Conservation (phyloP, 2,329 filamentous ascomycete genomes). For the Fonsecaea monophora region DNA sequence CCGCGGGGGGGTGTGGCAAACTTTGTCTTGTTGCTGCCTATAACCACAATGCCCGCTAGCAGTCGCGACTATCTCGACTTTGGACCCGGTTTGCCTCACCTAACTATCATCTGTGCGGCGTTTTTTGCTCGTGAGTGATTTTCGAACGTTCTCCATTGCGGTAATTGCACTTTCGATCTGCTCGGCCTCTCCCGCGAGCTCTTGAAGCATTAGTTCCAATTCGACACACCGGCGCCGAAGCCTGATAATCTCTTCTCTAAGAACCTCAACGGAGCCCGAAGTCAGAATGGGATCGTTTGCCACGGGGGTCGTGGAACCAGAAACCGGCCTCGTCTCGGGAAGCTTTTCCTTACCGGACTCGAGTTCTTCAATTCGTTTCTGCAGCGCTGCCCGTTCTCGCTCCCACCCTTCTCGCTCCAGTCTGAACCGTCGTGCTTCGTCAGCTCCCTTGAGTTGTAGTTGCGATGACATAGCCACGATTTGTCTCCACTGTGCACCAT, state of each 20-base stretch:
- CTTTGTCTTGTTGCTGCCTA: not conserved
- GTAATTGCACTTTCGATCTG: conserved; percentile 35
- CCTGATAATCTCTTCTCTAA: conserved; percentile 37
- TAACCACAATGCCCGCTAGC: not conserved
- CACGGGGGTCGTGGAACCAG: conserved; percentile 32
- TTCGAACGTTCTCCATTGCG: conserved; percentile 46
- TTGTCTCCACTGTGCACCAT: conserved; percentile 58
- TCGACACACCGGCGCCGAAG: conserved; percentile 35
- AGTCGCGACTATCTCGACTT: conserved; percentile 12
- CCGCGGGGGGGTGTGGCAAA: not conserved
- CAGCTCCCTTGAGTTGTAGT: conserved; percentile 53
- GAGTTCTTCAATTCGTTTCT: conserved; percentile 46
- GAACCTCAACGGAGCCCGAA: conserved; percentile 37
- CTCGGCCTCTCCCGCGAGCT: conserved; percentile 35
- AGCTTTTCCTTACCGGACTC: conserved; percentile 40
- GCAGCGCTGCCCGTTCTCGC: conserved; percentile 47
- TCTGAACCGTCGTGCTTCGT: conserved; percentile 53
- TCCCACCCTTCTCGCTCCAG: conserved; percentile 48
- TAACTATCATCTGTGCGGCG: conserved; percentile 29
- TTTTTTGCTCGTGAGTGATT: conserved; percentile 26
- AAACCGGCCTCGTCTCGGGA: conserved; percentile 24
- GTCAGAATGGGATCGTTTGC: conserved; percentile 34
- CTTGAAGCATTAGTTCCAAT: conserved; percentile 36
- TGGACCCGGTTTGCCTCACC: conserved; percentile 12
- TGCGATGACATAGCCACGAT: conserved; percentile 59